A percentile compares a stretch with the other conserved stretches of the same genome.
These are phyloP conservation scores for Kalanchoe fedtschenkoi DNA, from an alignment of 164 flowering plant genomes.

Conservation along the genomic window DNA sequence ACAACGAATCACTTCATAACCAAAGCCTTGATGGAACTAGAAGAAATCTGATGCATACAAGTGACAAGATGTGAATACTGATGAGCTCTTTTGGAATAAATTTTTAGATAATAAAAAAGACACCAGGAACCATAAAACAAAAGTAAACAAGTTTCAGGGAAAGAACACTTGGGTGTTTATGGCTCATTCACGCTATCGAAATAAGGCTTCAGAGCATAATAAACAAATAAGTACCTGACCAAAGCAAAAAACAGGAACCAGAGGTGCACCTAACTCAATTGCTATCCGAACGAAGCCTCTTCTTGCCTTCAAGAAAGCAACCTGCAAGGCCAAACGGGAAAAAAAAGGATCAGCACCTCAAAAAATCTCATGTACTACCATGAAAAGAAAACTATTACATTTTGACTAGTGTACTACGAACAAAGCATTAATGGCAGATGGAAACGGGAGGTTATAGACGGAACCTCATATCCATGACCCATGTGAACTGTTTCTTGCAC, in stretches of 20 bases:
- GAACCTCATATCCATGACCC: slow-evolving; percentile 78
- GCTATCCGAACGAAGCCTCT: slow-evolving; percentile 90
- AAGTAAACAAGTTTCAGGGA: too few relatives aligned
- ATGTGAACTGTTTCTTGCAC: slow-evolving; percentile 66
- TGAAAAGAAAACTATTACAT: not conserved
- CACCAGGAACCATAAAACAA: too few relatives aligned
- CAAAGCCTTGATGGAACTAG: too few relatives aligned
- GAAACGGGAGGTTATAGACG: not conserved
- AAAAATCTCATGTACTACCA: not conserved
- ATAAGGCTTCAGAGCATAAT: not conserved
- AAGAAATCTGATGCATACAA: too few relatives aligned
- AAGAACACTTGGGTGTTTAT: too few relatives aligned
- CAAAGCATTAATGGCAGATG: not conserved
- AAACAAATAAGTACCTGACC: slow-evolving; percentile 53
- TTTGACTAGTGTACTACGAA: not conserved
- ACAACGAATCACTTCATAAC: too few relatives aligned
- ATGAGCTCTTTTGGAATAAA: too few relatives aligned
- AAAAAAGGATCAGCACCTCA: not conserved
- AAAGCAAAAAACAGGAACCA: slow-evolving; percentile 88
- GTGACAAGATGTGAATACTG: too few relatives aligned
- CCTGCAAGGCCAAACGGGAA: slow-evolving; percentile 22
- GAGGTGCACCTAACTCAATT: slow-evolving; percentile 61
- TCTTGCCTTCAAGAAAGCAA: slow-evolving; percentile 61
- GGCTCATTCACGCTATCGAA: not conserved
- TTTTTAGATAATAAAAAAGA: too few relatives aligned